Evolutionary conservation across 1,284 basidiomycete genomes (phyloP), one percentile per base, ranked within the genome.

Genomic region (Mycena citricolor): DNA sequence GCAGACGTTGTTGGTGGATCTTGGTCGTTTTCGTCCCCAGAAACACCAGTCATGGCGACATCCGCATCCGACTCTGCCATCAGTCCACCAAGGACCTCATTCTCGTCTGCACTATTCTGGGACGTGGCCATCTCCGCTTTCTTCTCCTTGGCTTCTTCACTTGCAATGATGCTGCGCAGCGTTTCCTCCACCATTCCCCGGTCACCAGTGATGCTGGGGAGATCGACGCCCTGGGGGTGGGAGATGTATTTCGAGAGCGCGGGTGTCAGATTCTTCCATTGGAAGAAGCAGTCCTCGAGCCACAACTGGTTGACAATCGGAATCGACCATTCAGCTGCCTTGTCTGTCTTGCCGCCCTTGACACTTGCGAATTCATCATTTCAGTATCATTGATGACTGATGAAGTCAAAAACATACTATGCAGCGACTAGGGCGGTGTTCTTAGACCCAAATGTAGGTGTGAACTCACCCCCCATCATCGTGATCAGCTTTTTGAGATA

Each of bases 251-350:
- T 49, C 10, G 20, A 4, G 3, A 23, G 3, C 6, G 47, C 46
- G 2, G 46, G 46, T 5, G 46, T 42, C 3, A 44, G 32, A 21
- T 17, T 34, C 19, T 75, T 70, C 91, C 91, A 94, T 35, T 81
- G 74, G 14, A 81, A 62, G 57, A 92, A 89, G 60, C 88, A 94
- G 51, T 91, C 88, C 59, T 94, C 92, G 8, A 95, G 74, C 88
- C 91, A 95, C 0, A 77, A 73, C 57, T 95, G 93, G 56, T 93
- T 94, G 13, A 94, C 86, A 47, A 94, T 71, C 0, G 90, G 85
- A 49, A 94, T 87, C 2, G 77, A 77, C 92, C 91, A 94, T 0
- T 79, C 71, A 10, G 69, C 68, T 0, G 91, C 90, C 56, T 86
- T 86, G 4, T 67, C 65, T 0, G 86, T 82, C 65, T 93, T 93